Conservation (phyloP, 345 rosid genomes). For the Excoecaria cochinchinensis region DNA sequence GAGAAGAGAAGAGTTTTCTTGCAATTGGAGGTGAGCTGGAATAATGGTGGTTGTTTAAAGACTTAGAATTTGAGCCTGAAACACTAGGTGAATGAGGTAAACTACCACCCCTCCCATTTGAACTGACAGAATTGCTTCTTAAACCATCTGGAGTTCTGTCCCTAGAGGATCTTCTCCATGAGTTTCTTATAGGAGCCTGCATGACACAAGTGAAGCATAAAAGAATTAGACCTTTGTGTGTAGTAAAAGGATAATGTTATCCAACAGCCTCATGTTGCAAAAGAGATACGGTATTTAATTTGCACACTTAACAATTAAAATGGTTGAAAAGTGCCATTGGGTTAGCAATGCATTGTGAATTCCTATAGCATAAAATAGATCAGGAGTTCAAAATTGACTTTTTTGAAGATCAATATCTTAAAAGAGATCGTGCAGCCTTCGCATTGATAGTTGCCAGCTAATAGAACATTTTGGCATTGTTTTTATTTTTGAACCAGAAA, state of each 20-base stretch:
- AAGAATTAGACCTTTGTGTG: not conserved
- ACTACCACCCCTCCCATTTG: conserved; percentile 52
- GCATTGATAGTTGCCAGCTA: no score
- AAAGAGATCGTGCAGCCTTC: no score
- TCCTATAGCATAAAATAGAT: no score
- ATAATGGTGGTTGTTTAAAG: conserved; percentile 30
- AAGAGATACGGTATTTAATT: no score
- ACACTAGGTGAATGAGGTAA: conserved; percentile 37
- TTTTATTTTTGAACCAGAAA: no score
- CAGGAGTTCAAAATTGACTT: no score
- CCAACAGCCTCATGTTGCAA: no score
- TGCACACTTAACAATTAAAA: not conserved
- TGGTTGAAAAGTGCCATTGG: no score
- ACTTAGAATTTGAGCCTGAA: conserved; percentile 28
- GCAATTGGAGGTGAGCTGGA: conserved; percentile 42
- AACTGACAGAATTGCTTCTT: conserved; percentile 51
- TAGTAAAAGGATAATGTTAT: not conserved
- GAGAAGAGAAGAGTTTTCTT: conserved; percentile 52
- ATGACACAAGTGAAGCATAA: conserved; percentile 4
- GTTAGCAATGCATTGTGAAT: no score
- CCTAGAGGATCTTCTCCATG: conserved; percentile 42
- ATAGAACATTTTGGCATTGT: no score
- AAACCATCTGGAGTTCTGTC: conserved; percentile 47
- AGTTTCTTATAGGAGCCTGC: conserved; percentile 51
- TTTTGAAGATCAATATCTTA: no score